Percentiles rank a stretch among this genome's conserved stretches.
Conservation (phyloP, 164 flowering plant genomes). For the Echeveria elegans region DNA sequence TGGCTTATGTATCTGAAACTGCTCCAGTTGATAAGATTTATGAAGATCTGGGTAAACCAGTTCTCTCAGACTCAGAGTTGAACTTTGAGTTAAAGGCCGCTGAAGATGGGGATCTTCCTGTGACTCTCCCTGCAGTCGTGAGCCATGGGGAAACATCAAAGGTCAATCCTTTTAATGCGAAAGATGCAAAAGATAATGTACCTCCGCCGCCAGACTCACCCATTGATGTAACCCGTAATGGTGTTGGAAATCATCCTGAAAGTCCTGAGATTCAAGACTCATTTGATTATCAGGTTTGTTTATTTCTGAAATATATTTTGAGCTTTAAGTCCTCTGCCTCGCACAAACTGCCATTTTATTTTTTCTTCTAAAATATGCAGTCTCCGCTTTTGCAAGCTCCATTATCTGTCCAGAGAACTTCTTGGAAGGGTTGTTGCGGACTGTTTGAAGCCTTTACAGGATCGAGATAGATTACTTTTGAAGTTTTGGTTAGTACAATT, state of each 20-base stretch:
- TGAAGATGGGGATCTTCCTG: not conserved
- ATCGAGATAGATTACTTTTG: constrained; percentile 4
- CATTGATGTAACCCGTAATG: constrained; percentile 5
- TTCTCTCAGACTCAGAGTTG: not conserved
- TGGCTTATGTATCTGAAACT: not conserved
- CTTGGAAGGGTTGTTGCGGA: constrained; percentile 12
- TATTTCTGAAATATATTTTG: not conserved
- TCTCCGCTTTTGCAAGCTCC: not conserved
- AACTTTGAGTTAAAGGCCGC: not conserved
- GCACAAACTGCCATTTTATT: not conserved
- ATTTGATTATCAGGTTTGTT: not conserved
- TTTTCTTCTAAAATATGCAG: not conserved
- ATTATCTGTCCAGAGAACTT: constrained; percentile 2
- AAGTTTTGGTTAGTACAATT: not conserved
- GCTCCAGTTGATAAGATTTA: not conserved
- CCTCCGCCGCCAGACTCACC: constrained; percentile 3
- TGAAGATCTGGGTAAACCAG: constrained; percentile 6
- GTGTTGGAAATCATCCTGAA: not conserved
- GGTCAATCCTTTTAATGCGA: not conserved
- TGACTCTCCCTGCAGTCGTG: not conserved
- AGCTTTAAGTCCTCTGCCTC: not conserved
- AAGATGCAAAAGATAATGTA: constrained; percentile 3
- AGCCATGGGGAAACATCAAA: constrained; percentile 4
- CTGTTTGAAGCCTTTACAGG: constrained; percentile 2
- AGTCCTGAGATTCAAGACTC: not conserved